Evolutionary conservation across 257 asterid species (phyloP), one percentile per base, ranked within the genome.

Genomic region (Primulina eburnea): DNA sequence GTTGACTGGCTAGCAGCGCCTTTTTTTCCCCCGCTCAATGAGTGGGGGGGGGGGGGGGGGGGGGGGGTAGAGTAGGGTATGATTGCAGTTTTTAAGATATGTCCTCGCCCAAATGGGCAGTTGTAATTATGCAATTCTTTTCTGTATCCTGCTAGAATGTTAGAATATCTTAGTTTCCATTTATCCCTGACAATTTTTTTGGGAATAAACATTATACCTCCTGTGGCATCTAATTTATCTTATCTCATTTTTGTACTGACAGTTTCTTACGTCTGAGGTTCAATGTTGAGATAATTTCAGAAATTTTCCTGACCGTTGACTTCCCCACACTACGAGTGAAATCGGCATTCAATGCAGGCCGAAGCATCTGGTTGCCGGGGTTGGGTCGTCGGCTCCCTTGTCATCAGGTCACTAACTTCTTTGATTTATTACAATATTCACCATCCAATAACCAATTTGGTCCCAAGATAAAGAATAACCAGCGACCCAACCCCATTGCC

Each of bases 61-160:
- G 21, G 17, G 24, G 37, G 40, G 35, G 20, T 50, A 70, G 67
- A 52, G 56, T 65, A 40, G 64, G 70, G 69, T 37, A 26, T 8
- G 66, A 60, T 57, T 65, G 75, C 35, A 47, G 52, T 77, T 73
- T 47, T 59, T 64, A 61, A 69, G 67, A 63, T 70, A 69, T 73
- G 74, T 79, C 74, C 73, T 77, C 80, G 85, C 88, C 86, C 17
- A 71, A 77, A 71, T 67, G 72, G 86, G 82, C 78, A 63, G 58
- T 70, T 89, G 96, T 90, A 90, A 90, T 84, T 87, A 85, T 75
- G 72, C 79, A 75, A 75, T 81, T 85, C 73, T 74, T 76, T 77
- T 71, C 73, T 67, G 74, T 64, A 60, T 69, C 52, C 26, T 67
- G 37, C 34, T 71, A 50, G 8, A 16, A 17, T 63, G 70, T 70